A percentile compares a stretch with the other conserved stretches of the same genome.
phyloP scores from a whole-genome alignment of 768 basidiomycete species.

The Rhizopogon salebrosus region DNA sequence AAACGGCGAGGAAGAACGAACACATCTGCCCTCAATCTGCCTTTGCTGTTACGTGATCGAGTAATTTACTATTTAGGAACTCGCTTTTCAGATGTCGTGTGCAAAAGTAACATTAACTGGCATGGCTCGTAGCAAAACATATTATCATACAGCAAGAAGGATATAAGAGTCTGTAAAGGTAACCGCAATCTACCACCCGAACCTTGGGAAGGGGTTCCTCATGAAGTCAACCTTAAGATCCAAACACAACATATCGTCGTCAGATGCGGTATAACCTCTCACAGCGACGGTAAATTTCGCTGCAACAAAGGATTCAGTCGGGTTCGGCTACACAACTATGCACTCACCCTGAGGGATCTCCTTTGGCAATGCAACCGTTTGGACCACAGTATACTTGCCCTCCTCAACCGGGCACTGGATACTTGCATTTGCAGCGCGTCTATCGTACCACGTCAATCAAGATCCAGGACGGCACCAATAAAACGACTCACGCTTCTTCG shows the following conservation, averaged over 20 bases:
- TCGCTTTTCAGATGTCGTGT: background rate
- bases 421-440: slow-evolving; percentile 66
- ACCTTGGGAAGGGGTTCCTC: slow-evolving; percentile 27
- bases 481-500: slow-evolving; percentile 78
- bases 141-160: background rate
- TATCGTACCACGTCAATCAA: slow-evolving; percentile 24
- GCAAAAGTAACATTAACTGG: background rate
- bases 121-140: too few species aligned
- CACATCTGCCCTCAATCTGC: background rate
- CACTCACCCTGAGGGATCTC: slow-evolving; percentile 80
- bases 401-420: slow-evolving; percentile 81
- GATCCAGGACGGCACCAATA: background rate
- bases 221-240: slow-evolving; percentile 77
- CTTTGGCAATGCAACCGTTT: slow-evolving; percentile 82
- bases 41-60: slow-evolving; percentile 2
- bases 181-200: slow-evolving; percentile 21
- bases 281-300: slow-evolving; percentile 82
- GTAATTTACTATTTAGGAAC: background rate
- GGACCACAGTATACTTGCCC: slow-evolving; percentile 67
- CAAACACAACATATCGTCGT: slow-evolving; percentile 77
- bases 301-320: slow-evolving; percentile 25
- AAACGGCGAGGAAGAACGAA: background rate
- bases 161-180: background rate
- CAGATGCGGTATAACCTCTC: slow-evolving; percentile 61
- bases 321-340: background rate